Evolutionary conservation across 1,139 yeast species (phyloP), one percentile per base, ranked within the genome.

Genomic region (Debaryomycetaceae sp.): DNA sequence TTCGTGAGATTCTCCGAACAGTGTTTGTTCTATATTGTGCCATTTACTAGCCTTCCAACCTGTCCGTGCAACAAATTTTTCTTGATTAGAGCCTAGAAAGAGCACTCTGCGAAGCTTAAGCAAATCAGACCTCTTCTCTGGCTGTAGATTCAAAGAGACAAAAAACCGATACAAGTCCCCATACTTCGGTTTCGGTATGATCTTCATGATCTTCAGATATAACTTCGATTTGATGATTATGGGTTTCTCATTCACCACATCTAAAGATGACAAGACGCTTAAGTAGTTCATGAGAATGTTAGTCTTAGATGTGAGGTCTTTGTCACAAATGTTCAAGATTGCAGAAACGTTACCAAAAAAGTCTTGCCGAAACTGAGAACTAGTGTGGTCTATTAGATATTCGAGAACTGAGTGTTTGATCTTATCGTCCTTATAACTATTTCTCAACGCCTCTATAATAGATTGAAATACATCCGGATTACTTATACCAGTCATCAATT

Each of bases 31-130:
- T 1, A 67, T 59, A 45, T 70, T 62, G 45, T 69, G 73, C 75
- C 76, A 72, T 45, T 60, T 63, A 1, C 76, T 67, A 34, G 62
- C 53, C 4, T 66, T 42, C 47, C 60, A 54, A 0, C 79, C 79
- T 0, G 78, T 72, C 42, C 72, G 54, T 5, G 65, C 64, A 4
- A 70, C 58, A 45, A 63, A 68, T 39, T 59, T 58, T 4, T 72
- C 73, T 23, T 65, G 45, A 37, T 62, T 60, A 2, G 67, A 56
- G 1, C 76, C 75, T 6, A 47, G 49, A 33, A 56, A 45, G 14
- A 73, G 54, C 2, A 52, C 53, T 14, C 50, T 50, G 41, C 65
- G 68, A 17, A 73, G 45, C 0, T 42, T 30, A n/a, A 54, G 49
- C 27, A 66, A 45, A 1, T 47, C 46, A 4, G 45, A 38, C 5